These are phyloP conservation scores for Podospora anserina DNA, from an alignment of 495 filamentous ascomycete species.

Conservation along the genomic window DNA sequence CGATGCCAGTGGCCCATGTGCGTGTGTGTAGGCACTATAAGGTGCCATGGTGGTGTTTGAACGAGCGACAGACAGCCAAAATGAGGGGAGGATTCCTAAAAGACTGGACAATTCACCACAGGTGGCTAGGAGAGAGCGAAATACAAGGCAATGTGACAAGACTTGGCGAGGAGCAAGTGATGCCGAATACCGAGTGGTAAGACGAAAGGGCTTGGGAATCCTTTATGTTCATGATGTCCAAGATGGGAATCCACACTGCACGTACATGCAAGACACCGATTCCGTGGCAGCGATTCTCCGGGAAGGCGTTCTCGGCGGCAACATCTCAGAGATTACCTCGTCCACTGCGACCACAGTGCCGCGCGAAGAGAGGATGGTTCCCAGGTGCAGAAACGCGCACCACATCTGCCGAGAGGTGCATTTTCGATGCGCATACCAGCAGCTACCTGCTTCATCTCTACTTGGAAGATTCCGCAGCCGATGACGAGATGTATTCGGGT, in stretches of 20 bases:
- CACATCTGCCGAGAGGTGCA: neutral
- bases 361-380: neutral
- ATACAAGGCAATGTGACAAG: neutral
- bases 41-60: constrained; percentile 5
- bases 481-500: neutral
- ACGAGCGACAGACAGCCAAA: neutral
- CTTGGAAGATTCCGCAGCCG: neutral
- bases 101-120: neutral
- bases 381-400: neutral
- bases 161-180: neutral
- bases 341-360: neutral
- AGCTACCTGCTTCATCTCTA: neutral
- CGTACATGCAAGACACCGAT: neutral
- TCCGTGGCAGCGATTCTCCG: neutral
- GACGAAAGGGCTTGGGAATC: neutral
- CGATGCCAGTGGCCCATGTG: neutral
- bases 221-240: neutral
- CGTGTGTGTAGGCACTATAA: constrained; percentile 6
- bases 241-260: neutral
- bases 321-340: neutral
- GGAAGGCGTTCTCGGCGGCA: neutral
- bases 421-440: neutral
- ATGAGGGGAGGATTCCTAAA: neutral
- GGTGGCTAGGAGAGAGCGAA: neutral
- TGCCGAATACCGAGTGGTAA: neutral